A percentile compares a stretch with the other conserved stretches of the same genome.
phyloP scores from a whole-genome alignment of 805 yeast genomes.

The Myxozyma geophila region DNA sequence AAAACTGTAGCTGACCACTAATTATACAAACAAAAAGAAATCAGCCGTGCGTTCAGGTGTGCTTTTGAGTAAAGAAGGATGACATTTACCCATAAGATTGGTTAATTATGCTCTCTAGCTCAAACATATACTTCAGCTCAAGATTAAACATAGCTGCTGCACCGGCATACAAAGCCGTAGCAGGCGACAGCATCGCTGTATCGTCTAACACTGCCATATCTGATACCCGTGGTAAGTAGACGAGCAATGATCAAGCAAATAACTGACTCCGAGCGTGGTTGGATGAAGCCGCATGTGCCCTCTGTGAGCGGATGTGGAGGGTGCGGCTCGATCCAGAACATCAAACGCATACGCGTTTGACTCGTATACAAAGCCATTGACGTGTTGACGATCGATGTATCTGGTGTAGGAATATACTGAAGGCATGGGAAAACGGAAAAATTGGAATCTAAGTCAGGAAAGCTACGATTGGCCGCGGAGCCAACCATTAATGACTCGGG shows the following conservation, averaged over 20 bases:
- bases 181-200: conserved; percentile 6
- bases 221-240: not conserved
- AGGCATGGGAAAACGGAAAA: not conserved
- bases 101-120: conserved; percentile 7
- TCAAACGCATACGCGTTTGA: too few species aligned
- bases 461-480: not conserved
- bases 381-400: too few species aligned
- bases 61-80: not conserved
- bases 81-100: conserved; percentile 25
- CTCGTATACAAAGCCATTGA: too few species aligned
- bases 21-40: not conserved
- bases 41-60: not conserved
- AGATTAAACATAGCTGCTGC: conserved; percentile 20
- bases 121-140: conserved; percentile 18
- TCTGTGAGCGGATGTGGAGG: too few species aligned
- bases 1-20: conserved; percentile 31
- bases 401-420: too few species aligned
- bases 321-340: too few species aligned
- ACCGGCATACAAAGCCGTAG: conserved; percentile 18
- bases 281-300: too few species aligned
- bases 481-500: not conserved
- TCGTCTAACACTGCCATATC: conserved; percentile 1
- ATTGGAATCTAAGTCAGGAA: not conserved
- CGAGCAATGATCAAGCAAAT: too few species aligned
- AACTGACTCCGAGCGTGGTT: too few species aligned